Base-by-base conservation (phyloP, 164 flowering plant genomes). In the Saururus chinensis region DNA sequence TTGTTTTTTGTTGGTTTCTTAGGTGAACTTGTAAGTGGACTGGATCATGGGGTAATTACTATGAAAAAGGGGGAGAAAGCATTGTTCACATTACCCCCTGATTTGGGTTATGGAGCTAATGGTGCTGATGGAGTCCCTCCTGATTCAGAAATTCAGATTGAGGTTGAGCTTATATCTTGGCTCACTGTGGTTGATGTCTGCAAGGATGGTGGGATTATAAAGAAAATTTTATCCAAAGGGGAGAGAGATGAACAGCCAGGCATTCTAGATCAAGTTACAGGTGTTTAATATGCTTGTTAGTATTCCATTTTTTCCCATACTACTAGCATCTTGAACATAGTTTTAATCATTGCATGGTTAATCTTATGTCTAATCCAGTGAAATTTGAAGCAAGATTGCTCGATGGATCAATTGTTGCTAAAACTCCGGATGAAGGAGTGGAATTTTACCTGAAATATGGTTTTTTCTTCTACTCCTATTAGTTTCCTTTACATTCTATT, bases 381-480 rank as follows among this genome's bases (percentile, higher is more conserved):
- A 83, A 74, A 66, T 88, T 81, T 71, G 59, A 69, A 59, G 83
- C 59, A 19, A 72, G 35, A 62, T 73, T 84, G 52, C 68, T 4
- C 57, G 89, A 88, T 79, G 89, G 82, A 22, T 61, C 79, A 51
- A 21, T 81, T 64, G 77, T 84, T 66, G 80, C 87, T 42, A 66
- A 73, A 70, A 62, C 89, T 49, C 81, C 81, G 19, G 81, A 76
- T 69, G 82, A 71, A 74, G 88, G 87, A 55, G n/a, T 79, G 23
- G 91, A 83, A 54, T 88, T 85, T 72, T 66, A 71, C 70, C 66
- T 85, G 24, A 82, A 85, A 68, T 91, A 88, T 70, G 91, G 95
- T 88, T 78, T 64, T 57, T 22, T 59, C 20, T 8, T 16, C 21
- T 61, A 56, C 4, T 45, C 17, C 17, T 45, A 10, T 45, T 45